phyloP scores from a whole-genome alignment of 2,329 filamentous ascomycete species.

The Corinectria fuckeliana region DNA sequence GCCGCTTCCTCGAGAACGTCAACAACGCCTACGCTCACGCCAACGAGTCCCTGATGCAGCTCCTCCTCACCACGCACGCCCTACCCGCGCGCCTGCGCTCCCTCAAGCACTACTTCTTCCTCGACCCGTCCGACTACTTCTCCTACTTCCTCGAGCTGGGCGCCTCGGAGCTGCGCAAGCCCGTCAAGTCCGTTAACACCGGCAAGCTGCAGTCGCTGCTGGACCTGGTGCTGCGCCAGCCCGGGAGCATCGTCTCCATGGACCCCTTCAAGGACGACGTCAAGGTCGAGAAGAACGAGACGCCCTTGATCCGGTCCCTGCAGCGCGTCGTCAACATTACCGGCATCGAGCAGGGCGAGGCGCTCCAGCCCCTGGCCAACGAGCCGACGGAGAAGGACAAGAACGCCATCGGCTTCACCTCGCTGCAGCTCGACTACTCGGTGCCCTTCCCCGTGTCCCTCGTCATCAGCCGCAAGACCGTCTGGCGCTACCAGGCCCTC shows the following conservation, averaged over 20 bases:
- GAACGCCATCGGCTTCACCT: slow-evolving; percentile 88
- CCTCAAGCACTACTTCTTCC: slow-evolving; percentile 98
- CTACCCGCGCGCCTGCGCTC: slow-evolving; percentile 86
- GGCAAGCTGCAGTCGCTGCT: slow-evolving; percentile 93
- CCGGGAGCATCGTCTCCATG: slow-evolving; percentile 89
- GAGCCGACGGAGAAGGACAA: slow-evolving; percentile 79
- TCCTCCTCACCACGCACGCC: slow-evolving; percentile 91
- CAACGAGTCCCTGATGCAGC: slow-evolving; percentile 88
- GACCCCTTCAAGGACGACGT: slow-evolving; percentile 99
- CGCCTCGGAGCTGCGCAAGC: slow-evolving; percentile 87
- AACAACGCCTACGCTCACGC: slow-evolving; percentile 94
- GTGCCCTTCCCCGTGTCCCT: slow-evolving; percentile 95
- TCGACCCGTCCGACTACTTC: slow-evolving; percentile 97
- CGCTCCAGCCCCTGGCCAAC: slow-evolving; percentile 74
- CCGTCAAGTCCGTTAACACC: slow-evolving; percentile 86
- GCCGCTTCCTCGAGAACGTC: slow-evolving; percentile 91
- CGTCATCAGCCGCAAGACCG: slow-evolving; percentile 93
- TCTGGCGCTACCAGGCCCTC: slow-evolving; percentile 95
- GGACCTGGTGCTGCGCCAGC: slow-evolving; percentile 95
- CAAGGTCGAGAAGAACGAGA: slow-evolving; percentile 96
- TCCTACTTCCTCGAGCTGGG: slow-evolving; percentile 96
- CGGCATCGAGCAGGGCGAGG: slow-evolving; percentile 89
- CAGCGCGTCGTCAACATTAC: slow-evolving; percentile 97
- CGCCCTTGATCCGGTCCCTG: slow-evolving; percentile 88
- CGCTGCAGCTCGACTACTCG: slow-evolving; percentile 89